These are phyloP conservation scores for Arachnopeziza araneosa DNA, from an alignment of 2,329 filamentous ascomycete species.

Conservation along the genomic window DNA sequence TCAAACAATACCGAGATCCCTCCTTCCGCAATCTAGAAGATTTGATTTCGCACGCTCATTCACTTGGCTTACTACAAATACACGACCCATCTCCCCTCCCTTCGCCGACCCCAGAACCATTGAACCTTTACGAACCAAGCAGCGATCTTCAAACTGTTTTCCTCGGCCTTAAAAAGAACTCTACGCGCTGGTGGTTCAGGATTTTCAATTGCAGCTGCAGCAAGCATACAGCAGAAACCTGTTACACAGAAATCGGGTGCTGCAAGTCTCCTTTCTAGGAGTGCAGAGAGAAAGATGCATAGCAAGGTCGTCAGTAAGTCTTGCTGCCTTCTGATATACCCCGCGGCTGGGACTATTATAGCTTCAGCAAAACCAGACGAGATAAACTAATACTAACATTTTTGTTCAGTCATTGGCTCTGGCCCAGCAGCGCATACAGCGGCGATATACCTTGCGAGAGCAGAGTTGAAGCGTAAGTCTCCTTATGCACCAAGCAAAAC, in stretches of 20 bases:
- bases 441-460: slow-evolving; percentile 90
- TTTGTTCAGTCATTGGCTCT: slow-evolving; percentile 72
- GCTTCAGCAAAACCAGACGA: neutral
- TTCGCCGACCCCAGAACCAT: neutral
- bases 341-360: neutral
- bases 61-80: neutral
- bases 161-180: slow-evolving; percentile 70
- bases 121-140: neutral
- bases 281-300: slow-evolving; percentile 65
- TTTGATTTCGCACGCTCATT: neutral
- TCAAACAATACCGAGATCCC: neutral
- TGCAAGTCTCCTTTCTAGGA: slow-evolving; percentile 24
- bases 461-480: slow-evolving; percentile 70
- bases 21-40: neutral
- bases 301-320: slow-evolving; percentile 82
- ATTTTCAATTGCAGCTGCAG: slow-evolving; percentile 66
- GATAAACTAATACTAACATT: slow-evolving; percentile 9
- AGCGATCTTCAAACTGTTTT: slow-evolving; percentile 79
- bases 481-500: neutral
- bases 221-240: slow-evolving; percentile 56
- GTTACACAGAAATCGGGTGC: slow-evolving; percentile 28
- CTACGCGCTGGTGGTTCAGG: slow-evolving; percentile 69
- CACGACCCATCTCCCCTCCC: neutral
- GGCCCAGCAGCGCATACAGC: slow-evolving; percentile 97
- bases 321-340: neutral